These are phyloP conservation scores for Cymbomonas tetramitiformis DNA, from an alignment of 139 green algal genomes.

Conservation along the genomic window DNA sequence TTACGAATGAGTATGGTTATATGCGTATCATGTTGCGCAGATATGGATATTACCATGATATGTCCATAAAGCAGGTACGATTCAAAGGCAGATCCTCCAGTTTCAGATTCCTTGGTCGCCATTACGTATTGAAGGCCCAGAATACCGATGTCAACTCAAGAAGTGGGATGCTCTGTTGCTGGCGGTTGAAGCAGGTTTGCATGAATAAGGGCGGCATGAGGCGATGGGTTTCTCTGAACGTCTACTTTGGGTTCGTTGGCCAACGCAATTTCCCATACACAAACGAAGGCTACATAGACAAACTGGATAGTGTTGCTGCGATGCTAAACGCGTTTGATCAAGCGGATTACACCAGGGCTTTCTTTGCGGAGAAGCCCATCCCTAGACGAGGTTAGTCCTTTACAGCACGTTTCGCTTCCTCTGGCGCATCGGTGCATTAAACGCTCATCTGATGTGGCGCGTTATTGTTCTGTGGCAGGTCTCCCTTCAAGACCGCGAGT, in stretches of 20 bases:
- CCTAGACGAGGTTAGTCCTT: slow-evolving; percentile 5
- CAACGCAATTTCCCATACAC: slow-evolving; percentile 11
- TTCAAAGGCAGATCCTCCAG: too few species aligned
- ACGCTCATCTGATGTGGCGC: too few species aligned
- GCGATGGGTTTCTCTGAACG: slow-evolving; percentile 13
- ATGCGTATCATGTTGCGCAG: too few species aligned
- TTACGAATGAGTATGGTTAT: too few species aligned
- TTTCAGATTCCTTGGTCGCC: too few species aligned
- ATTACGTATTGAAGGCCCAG: too few species aligned
- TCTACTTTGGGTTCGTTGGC: slow-evolving; percentile 18
- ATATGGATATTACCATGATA: slow-evolving; percentile 19
- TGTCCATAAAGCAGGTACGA: too few species aligned
- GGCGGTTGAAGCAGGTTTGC: slow-evolving; percentile 17
- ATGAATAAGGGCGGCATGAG: slow-evolving; percentile 3
- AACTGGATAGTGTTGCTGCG: slow-evolving; percentile 11
- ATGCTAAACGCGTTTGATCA: slow-evolving; percentile 15
- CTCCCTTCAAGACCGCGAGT: slow-evolving; percentile 11
- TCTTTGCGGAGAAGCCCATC: slow-evolving; percentile 13
- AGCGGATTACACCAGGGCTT: slow-evolving; percentile 6
- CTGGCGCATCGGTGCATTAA: too few species aligned
- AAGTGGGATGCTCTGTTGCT: too few species aligned
- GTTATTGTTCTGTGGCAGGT: too few species aligned
- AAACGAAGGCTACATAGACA: slow-evolving; percentile 13
- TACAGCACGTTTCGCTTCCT: too few species aligned
- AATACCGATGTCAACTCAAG: too few species aligned